Evolutionary conservation across 2,329 filamentous ascomycete species (phyloP), one percentile per base, ranked within the genome.

Genomic region (Pseudogymnoascus sp.): DNA sequence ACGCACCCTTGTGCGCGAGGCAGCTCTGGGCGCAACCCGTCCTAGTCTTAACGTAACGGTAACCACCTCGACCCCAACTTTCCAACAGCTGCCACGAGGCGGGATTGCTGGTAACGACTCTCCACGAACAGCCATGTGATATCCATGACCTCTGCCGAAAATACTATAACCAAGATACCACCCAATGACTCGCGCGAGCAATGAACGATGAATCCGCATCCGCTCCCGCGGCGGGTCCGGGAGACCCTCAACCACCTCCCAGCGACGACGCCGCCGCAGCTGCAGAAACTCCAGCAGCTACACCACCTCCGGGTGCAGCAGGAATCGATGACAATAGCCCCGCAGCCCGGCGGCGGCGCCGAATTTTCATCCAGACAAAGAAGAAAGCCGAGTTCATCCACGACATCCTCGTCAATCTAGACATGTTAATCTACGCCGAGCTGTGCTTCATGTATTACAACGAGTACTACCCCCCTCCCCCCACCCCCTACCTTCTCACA

Each of bases 401-500:
- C 42, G 80, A 85, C 67, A 77, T 89, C 65, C 81, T 86, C 68
- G 77, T 78, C 69, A 83, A 80, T 65, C 76, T 89, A 64, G 86
- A 89, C 75, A 80, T 82, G 69, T 70, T 88, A 53, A 81, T 87
- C 59, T 86, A 85, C 72, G 82, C 81, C 42, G 84, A 89, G 76
- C 76, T 89, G 63, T 86, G 83, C 69, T 79, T 82, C 47, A 69
- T 89, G 68, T 89, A 89, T 72, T 89, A 88, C 72, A 84, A 89
- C 82, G 86, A 89, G 86, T 89, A 77, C 63, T 21, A 21, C 21
- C 21, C 21, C 3, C 21, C 72, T n/a, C 44, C 44, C 14, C 33
- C 10, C 14, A 7, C 5, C 25, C 40, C 25, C 40, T n/a, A n/a
- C 25, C 5, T 16, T 37, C 23, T 16, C 62, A 21, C 42, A 14